phyloP scores from a whole-genome alignment of 2,329 filamentous ascomycete species.

The Coniochaeta hoffmannii region DNA sequence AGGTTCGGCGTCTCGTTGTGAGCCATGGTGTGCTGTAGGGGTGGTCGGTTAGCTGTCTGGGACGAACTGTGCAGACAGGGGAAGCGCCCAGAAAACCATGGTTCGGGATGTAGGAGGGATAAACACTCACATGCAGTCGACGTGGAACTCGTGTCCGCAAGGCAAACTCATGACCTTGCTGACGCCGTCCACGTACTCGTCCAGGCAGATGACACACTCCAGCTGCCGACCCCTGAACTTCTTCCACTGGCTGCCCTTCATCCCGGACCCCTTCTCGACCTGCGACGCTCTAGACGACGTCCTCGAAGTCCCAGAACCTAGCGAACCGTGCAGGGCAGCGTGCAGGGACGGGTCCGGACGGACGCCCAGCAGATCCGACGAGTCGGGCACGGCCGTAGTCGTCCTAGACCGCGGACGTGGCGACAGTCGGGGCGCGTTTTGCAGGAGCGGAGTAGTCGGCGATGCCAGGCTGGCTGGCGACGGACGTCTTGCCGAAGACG shows the following conservation, averaged over 20 bases:
- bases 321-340: neutral
- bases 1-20: constrained; percentile 90
- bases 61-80: neutral
- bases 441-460: constrained; percentile 73
- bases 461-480: constrained; percentile 56
- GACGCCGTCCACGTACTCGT: constrained; percentile 92
- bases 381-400: constrained; percentile 51
- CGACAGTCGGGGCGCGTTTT: constrained; percentile 25
- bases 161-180: constrained; percentile 95
- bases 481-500: constrained; percentile 48
- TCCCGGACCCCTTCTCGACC: constrained; percentile 36
- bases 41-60: constrained; percentile 4
- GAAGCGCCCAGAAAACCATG: too few species aligned
- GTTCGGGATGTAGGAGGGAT: neutral
- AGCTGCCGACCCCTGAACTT: constrained; percentile 63
- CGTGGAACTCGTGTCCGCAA: constrained; percentile 97
- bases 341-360: constrained; percentile 34
- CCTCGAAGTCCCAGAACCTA: constrained; percentile 17
- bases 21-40: constrained; percentile 81
- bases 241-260: constrained; percentile 49
- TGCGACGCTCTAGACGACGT: constrained; percentile 27
- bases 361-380: constrained; percentile 30
- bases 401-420: constrained; percentile 59
- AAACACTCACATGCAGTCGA: constrained; percentile 86
- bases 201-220: constrained; percentile 93